Conservation (phyloP, 805 yeast species). For the Yarrowia osloensis region DNA sequence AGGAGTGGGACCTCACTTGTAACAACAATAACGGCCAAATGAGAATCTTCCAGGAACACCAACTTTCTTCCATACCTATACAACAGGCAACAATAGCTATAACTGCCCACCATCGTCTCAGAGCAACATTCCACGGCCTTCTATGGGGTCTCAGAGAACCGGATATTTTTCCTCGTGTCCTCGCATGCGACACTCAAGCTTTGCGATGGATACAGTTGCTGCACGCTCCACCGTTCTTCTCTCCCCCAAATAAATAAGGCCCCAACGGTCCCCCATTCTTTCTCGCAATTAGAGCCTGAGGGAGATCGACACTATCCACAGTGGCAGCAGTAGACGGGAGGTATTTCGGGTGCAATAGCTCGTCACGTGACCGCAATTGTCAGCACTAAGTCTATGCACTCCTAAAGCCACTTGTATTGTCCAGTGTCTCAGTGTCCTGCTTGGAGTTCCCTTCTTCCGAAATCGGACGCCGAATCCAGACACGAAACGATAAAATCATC, state of each 20-base stretch:
- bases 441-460: neutral
- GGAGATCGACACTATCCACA: neutral
- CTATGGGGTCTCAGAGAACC: neutral
- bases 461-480: neutral
- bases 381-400: too few relatives aligned
- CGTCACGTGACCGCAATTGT: neutral
- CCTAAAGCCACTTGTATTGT: too few relatives aligned
- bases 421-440: too few relatives aligned
- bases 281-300: neutral
- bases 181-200: neutral
- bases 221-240: too few relatives aligned
- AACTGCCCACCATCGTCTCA: neutral
- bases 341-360: too few relatives aligned
- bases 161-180: neutral
- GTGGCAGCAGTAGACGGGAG: too few relatives aligned
- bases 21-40: too few relatives aligned
- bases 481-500: neutral
- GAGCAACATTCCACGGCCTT: neutral
- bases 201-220: neutral
- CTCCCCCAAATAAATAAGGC: neutral
- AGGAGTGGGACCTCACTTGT: too few relatives aligned
- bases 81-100: too few relatives aligned
- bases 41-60: too few relatives aligned
- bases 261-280: slow-evolving; percentile 8
- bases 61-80: too few relatives aligned